These are phyloP conservation scores for Jasminum sambac DNA, from an alignment of 257 asterid genomes.

Conservation along the genomic window DNA sequence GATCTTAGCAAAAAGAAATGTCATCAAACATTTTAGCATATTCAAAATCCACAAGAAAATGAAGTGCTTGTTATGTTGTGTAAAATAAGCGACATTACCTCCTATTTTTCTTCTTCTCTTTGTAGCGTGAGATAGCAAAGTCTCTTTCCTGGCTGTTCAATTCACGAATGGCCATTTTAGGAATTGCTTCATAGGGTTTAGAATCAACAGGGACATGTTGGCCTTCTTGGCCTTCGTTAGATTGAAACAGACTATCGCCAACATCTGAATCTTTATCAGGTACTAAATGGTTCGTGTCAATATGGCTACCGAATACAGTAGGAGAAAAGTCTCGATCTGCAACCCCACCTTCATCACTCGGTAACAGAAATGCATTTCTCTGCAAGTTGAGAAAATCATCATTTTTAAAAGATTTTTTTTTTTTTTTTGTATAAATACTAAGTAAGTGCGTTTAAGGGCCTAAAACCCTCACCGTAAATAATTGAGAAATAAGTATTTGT, in stretches of 20 bases:
- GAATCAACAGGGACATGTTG: slow-evolving; percentile 36
- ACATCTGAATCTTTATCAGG: slow-evolving; percentile 67
- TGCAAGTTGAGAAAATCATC: slow-evolving; percentile 37
- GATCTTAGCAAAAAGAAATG: no score
- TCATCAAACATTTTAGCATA: no score
- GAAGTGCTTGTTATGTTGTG: background rate
- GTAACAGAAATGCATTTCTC: slow-evolving; percentile 42
- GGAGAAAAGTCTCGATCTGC: slow-evolving; percentile 52
- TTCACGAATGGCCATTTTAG: slow-evolving; percentile 49
- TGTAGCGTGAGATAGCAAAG: slow-evolving; percentile 78
- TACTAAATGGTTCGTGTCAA: slow-evolving; percentile 53
- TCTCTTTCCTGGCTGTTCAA: slow-evolving; percentile 80
- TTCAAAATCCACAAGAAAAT: no score
- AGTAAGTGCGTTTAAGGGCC: no score
- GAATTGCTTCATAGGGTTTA: slow-evolving; percentile 39
- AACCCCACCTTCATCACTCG: slow-evolving; percentile 33
- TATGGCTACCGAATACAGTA: slow-evolving; percentile 33
- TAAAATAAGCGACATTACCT: slow-evolving; percentile 45
- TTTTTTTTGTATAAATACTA: background rate
- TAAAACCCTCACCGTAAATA: no score
- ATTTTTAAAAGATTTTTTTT: background rate
- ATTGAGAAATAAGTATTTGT: no score
- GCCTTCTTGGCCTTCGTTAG: slow-evolving; percentile 44
- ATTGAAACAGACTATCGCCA: slow-evolving; percentile 36
- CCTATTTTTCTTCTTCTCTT: slow-evolving; percentile 87